A percentile compares a stretch with the other conserved stretches of the same genome.
These are phyloP conservation scores for Euphorbia pulcherrima DNA, from an alignment of 345 rosid species.

Conservation along the genomic window DNA sequence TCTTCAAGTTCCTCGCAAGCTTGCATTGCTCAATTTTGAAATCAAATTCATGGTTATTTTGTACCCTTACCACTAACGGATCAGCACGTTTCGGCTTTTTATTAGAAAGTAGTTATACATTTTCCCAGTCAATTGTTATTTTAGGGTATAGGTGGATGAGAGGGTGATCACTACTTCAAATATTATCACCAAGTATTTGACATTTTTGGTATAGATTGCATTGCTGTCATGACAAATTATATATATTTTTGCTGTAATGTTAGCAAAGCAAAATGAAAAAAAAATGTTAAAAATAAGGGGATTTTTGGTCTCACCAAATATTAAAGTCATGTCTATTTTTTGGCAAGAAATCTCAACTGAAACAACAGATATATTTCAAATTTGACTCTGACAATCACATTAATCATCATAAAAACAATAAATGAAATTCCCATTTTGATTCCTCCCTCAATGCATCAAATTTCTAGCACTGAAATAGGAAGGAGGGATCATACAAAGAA, in stretches of 20 bases:
- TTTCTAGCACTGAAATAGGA: neutral
- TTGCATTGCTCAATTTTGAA: slow-evolving; percentile 33
- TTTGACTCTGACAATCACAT: neutral
- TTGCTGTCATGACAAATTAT: too few relatives aligned
- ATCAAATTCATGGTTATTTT: slow-evolving; percentile 49
- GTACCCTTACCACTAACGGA: too few relatives aligned
- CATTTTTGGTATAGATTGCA: too few relatives aligned
- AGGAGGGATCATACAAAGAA: neutral
- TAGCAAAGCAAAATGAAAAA: too few relatives aligned
- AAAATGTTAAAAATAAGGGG: too few relatives aligned
- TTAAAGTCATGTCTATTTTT: neutral
- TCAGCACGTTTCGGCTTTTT: too few relatives aligned
- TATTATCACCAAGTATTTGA: too few relatives aligned
- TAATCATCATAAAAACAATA: neutral
- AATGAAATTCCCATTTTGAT: neutral
- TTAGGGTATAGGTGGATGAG: too few relatives aligned
- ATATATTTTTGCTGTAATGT: too few relatives aligned
- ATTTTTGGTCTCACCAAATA: neutral
- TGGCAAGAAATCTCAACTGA: neutral
- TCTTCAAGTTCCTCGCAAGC: slow-evolving; percentile 21
- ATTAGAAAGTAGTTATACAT: too few relatives aligned
- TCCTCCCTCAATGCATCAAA: neutral
- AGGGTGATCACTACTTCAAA: too few relatives aligned
- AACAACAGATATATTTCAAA: neutral
- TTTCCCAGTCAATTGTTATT: too few relatives aligned